Percentiles rank a stretch among this genome's conserved stretches.
phyloP scores from a whole-genome alignment of 345 rosid species.

The Eucalyptus decipiens region DNA sequence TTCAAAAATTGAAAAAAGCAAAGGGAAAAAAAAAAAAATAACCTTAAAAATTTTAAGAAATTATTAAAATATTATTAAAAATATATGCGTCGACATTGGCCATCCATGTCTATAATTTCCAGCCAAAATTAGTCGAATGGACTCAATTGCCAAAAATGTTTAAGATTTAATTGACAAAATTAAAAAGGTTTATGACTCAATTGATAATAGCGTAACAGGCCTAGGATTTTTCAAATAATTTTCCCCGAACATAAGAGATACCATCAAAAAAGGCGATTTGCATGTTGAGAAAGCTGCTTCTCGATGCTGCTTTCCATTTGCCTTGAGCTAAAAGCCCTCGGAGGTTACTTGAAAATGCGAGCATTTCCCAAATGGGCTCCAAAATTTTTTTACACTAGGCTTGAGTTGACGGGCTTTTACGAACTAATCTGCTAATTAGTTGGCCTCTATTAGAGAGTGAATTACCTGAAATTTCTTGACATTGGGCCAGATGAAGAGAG shows the following conservation, averaged over 20 bases:
- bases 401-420: neutral
- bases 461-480: neutral
- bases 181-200: too few species aligned
- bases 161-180: too few species aligned
- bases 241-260: too few species aligned
- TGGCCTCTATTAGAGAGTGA: neutral
- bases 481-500: neutral
- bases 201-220: accelerated
- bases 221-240: too few species aligned
- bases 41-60: too few species aligned
- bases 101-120: accelerated
- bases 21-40: too few species aligned
- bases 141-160: too few species aligned
- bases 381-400: neutral
- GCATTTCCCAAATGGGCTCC: neutral
- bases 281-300: neutral
- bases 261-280: neutral
- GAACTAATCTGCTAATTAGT: neutral
- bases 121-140: accelerated
- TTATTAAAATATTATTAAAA: too few species aligned
- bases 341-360: neutral
- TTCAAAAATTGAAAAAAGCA: too few species aligned
- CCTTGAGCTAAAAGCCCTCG: neutral
- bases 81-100: accelerated
- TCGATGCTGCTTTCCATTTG: neutral